Percentiles rank a stretch among this genome's conserved stretches.
These are phyloP conservation scores for Colletotrichum paranaense DNA, from an alignment of 2,329 filamentous ascomycete species.

Conservation along the genomic window DNA sequence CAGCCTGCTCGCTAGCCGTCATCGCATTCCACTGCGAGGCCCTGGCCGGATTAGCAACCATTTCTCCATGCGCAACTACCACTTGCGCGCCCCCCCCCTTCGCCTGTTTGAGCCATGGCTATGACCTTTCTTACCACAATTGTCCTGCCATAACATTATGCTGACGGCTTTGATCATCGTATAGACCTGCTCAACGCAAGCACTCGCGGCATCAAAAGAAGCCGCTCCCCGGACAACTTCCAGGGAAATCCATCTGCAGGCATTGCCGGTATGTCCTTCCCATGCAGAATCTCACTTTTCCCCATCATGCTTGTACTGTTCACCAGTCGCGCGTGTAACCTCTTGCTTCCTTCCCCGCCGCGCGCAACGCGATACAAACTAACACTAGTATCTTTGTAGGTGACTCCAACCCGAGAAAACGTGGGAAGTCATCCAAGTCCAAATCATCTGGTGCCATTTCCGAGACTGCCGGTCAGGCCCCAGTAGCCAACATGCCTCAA, in stretches of 20 bases:
- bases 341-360: slow-evolving; percentile 45
- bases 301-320: slow-evolving; percentile 24
- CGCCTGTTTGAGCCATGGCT: slow-evolving; percentile 25
- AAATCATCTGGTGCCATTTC: slow-evolving; percentile 61
- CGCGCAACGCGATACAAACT: slow-evolving; percentile 42
- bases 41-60: slow-evolving; percentile 13
- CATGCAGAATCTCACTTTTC: neutral
- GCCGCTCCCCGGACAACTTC: slow-evolving; percentile 78
- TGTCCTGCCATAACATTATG: slow-evolving; percentile 37
- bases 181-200: slow-evolving; percentile 64
- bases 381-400: slow-evolving; percentile 50
- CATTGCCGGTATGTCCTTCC: slow-evolving; percentile 77
- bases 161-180: slow-evolving; percentile 42
- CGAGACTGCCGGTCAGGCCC: slow-evolving; percentile 67
- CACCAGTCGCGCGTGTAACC: slow-evolving; percentile 43
- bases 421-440: slow-evolving; percentile 72
- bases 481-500: slow-evolving; percentile 55
- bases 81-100: neutral
- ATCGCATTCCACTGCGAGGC: slow-evolving; percentile 34
- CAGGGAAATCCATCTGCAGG: slow-evolving; percentile 66
- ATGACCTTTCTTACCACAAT: slow-evolving; percentile 12
- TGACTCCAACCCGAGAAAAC: slow-evolving; percentile 65
- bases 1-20: slow-evolving; percentile 33
- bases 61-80: slow-evolving; percentile 18
- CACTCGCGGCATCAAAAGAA: slow-evolving; percentile 81